Percentiles rank a stretch among this genome's conserved stretches.
These are phyloP conservation scores for Sextonia rubra DNA, from an alignment of 164 flowering plant genomes.

Conservation along the genomic window DNA sequence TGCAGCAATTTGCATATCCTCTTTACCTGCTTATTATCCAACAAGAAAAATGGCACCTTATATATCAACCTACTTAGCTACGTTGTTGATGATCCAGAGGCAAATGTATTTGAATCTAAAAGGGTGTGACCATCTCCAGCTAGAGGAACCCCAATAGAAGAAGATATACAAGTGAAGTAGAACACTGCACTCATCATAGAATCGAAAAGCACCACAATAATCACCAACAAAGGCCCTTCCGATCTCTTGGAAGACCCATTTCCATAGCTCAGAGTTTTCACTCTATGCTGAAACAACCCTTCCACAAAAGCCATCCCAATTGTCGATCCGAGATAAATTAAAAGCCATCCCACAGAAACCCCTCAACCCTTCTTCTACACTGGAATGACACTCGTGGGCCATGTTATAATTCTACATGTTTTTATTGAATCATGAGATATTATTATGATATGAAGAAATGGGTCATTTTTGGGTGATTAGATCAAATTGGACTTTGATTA, in stretches of 20 bases:
- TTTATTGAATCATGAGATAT: no score
- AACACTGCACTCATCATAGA: constrained; percentile 95
- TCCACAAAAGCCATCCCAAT: constrained; percentile 88
- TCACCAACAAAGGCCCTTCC: constrained; percentile 97
- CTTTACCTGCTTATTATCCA: no score
- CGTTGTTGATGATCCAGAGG: constrained; percentile 8
- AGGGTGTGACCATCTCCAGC: constrained; percentile 34
- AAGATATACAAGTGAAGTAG: constrained; percentile 86
- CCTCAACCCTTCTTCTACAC: no score
- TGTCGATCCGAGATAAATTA: constrained; percentile 86
- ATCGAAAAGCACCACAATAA: constrained; percentile 84
- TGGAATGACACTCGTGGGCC: no score
- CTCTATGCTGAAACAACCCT: constrained; percentile 94
- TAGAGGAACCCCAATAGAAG: constrained; percentile 31
- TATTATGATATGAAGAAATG: no score
- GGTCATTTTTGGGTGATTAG: no score
- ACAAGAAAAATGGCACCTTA: no score
- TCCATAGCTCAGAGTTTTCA: constrained; percentile 92
- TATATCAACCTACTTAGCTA: not conserved
- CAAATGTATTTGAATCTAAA: constrained; percentile 29
- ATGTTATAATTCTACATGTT: no score
- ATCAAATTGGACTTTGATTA: no score
- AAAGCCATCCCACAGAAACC: constrained; percentile 83
- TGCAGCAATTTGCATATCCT: no score
- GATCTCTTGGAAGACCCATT: constrained; percentile 94